These are phyloP conservation scores for Trebouxiophyceae sp. DNA, from an alignment of 163 green algal genomes.

Conservation along the genomic window DNA sequence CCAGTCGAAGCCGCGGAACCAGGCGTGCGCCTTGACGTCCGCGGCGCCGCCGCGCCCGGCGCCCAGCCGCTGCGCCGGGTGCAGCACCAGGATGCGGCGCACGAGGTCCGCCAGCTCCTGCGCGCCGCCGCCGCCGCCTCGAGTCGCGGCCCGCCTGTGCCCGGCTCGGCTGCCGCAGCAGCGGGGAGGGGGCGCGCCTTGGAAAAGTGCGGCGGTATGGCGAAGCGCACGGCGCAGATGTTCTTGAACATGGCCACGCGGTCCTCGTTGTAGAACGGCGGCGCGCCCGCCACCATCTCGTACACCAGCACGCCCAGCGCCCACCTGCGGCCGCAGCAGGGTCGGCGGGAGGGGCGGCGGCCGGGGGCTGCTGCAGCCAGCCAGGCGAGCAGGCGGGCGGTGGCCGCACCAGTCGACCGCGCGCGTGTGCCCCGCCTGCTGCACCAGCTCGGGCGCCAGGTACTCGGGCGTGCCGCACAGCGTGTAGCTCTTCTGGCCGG, in stretches of 20 bases:
- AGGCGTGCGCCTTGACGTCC: conserved; percentile 85
- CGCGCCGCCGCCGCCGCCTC: background rate
- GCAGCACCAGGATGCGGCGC: conserved; percentile 63
- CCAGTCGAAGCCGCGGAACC: conserved; percentile 89
- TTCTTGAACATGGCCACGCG: conserved; percentile 86
- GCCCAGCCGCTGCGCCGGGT: conserved; percentile 65
- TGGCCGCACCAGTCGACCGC: conserved; percentile 78
- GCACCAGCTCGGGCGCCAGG: conserved; percentile 79
- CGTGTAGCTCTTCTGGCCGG: conserved; percentile 75
- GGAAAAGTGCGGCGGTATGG: conserved; percentile 66
- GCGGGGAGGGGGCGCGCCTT: conserved; percentile 25
- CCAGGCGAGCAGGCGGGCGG: too few species aligned
- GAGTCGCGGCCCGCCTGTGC: background rate
- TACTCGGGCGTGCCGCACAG: conserved; percentile 97
- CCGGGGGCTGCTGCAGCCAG: too few species aligned
- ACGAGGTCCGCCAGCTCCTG: conserved; percentile 76
- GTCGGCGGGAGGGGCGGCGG: too few species aligned
- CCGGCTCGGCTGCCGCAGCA: background rate
- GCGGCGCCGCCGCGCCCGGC: conserved; percentile 45
- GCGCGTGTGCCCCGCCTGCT: conserved; percentile 64
- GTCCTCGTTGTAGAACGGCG: conserved; percentile 83
- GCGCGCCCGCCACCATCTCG: conserved; percentile 73
- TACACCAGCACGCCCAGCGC: conserved; percentile 47
- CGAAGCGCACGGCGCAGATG: conserved; percentile 65
- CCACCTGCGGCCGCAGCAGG: conserved; percentile 34